These are phyloP conservation scores for Buxus sempervirens DNA, from an alignment of 164 flowering plant genomes.

Conservation along the genomic window DNA sequence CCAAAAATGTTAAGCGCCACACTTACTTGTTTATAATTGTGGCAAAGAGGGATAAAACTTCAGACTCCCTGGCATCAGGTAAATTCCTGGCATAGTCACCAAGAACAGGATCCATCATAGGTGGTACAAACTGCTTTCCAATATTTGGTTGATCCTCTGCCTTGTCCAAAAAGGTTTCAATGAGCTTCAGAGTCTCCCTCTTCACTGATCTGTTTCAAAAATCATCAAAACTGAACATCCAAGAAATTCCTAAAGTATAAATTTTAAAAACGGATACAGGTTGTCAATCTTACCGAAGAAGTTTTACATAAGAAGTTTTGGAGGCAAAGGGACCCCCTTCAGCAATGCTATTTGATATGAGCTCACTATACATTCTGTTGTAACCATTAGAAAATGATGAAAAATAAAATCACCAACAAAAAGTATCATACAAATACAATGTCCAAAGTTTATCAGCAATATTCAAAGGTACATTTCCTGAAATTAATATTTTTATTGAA, in stretches of 20 bases:
- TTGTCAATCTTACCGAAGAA: conserved; percentile 53
- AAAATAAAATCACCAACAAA: background rate
- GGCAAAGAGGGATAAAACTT: conserved; percentile 93
- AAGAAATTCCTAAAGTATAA: background rate
- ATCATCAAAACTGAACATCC: background rate
- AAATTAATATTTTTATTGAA: background rate
- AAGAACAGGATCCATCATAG: conserved; percentile 99
- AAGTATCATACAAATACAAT: background rate
- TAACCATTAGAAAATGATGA: conserved; percentile 11
- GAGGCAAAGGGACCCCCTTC: conserved; percentile 93
- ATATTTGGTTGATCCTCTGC: conserved; percentile 97
- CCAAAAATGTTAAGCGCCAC: background rate
- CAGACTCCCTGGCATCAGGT: conserved; percentile 99
- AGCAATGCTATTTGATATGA: conserved; percentile 85
- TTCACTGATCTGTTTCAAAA: conserved; percentile 76
- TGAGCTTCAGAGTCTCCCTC: conserved; percentile 92
- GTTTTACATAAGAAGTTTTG: conserved; percentile 81
- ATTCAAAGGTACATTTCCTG: background rate
- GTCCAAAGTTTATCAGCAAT: background rate
- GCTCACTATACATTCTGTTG: conserved; percentile 98
- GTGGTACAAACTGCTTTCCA: conserved; percentile 99
- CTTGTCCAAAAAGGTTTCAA: conserved; percentile 95
- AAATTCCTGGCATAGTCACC: conserved; percentile 94
- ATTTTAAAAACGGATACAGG: background rate
- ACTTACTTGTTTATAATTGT: conserved; percentile 95